Evolutionary conservation across 2,329 filamentous ascomycete genomes (phyloP).

Genomic region (Cladosporium phlei): DNA sequence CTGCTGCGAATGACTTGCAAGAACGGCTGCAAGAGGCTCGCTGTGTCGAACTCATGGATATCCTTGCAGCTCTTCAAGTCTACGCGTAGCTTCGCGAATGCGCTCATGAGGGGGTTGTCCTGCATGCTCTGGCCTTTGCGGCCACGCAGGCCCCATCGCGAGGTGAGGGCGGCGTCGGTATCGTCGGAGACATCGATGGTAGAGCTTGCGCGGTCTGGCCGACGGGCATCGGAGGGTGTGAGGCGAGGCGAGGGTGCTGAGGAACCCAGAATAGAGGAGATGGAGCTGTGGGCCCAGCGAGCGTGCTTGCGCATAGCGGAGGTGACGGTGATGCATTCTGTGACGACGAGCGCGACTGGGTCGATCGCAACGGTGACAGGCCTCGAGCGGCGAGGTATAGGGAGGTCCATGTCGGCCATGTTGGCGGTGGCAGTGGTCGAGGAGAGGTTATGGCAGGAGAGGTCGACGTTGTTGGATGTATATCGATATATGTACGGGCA

Average conservation of each 20-base stretch:
- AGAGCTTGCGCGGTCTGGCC: slow-evolving; percentile 22
- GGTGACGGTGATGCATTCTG: slow-evolving; percentile 97
- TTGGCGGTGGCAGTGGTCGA: not conserved
- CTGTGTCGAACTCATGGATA: slow-evolving; percentile 82
- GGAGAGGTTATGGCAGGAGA: not conserved
- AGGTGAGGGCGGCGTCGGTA: slow-evolving; percentile 53
- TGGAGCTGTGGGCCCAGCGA: slow-evolving; percentile 91
- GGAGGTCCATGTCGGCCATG: slow-evolving; percentile 10
- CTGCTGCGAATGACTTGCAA: slow-evolving; percentile 95
- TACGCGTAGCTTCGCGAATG: slow-evolving; percentile 82
- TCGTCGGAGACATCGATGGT: slow-evolving; percentile 32
- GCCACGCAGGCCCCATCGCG: slow-evolving; percentile 86
- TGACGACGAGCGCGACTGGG: slow-evolving; percentile 67
- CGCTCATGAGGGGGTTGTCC: slow-evolving; percentile 93
- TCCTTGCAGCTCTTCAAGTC: slow-evolving; percentile 85
- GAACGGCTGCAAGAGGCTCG: slow-evolving; percentile 85
- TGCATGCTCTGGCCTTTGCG: slow-evolving; percentile 97
- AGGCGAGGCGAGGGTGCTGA: slow-evolving; percentile 15
- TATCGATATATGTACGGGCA: slow-evolving; percentile 3
- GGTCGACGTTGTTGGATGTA: slow-evolving; percentile 1
- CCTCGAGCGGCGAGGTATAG: not conserved
- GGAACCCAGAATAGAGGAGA: slow-evolving; percentile 81
- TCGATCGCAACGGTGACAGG: slow-evolving; percentile 32
- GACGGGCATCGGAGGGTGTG: slow-evolving; percentile 16
- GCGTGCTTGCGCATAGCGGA: slow-evolving; percentile 97